These are phyloP conservation scores for Eucalyptus curtisii DNA, from an alignment of 345 rosid genomes.

Conservation along the genomic window DNA sequence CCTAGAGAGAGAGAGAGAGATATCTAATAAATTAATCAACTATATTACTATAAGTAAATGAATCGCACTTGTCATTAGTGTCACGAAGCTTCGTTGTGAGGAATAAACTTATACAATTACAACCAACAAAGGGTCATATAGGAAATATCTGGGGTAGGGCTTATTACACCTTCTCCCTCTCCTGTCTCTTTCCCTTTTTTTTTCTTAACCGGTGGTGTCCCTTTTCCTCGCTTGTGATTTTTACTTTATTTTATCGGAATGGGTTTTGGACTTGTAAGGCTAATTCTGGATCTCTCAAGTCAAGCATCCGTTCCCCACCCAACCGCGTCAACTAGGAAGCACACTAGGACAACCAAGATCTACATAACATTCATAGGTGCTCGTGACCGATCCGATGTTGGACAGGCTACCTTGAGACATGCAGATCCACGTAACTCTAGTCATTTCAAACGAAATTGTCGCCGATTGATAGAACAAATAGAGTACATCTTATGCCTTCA, in stretches of 20 bases:
- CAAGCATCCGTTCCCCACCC: not conserved
- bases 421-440: not conserved
- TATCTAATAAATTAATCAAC: not conserved
- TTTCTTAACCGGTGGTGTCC: not conserved
- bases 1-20: too few relatives aligned
- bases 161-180: not conserved
- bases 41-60: not conserved
- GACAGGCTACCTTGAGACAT: not conserved
- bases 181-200: not conserved
- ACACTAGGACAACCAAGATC: not conserved
- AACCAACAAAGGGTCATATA: not conserved
- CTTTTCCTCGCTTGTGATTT: not conserved
- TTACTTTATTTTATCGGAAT: not conserved
- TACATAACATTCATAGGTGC: not conserved
- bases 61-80: not conserved
- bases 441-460: fast-evolving
- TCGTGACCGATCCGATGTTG: not conserved
- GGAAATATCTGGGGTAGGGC: not conserved
- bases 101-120: not conserved
- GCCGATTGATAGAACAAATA: fast-evolving
- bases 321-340: not conserved
- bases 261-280: not conserved
- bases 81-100: not conserved
- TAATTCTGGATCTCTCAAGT: not conserved
- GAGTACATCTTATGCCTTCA: too few relatives aligned